Base-by-base conservation (phyloP, 192 early-diverging fungal species). In the Podila clonocystis region DNA sequence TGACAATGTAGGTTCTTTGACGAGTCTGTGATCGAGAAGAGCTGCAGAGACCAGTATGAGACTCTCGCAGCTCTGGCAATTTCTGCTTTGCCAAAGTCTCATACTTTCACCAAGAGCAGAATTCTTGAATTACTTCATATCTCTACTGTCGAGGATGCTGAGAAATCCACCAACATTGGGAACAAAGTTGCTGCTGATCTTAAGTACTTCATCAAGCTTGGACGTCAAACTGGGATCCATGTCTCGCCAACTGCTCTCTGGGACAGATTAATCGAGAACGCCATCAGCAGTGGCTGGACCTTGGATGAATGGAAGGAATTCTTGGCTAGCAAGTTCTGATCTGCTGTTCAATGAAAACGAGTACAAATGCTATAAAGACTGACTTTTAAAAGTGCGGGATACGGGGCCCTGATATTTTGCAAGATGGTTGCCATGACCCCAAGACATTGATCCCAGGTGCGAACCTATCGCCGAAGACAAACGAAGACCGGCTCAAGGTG, bases 211-310 rank as follows among this genome's bases (percentile, higher is more conserved):
- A 88, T 95, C 57, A 86, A 83, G 57, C 49, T 93, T 2, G 90
- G 85, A 3, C 89, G 94, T 62, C 90, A 93, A 45, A 88, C 87
- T 58, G 91, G 90, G 3, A 91, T 95, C 73, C 94, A 95, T 72
- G 91, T 94, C 36, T 90, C 88, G 57, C 94, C 94, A 3, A 94
- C 94, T 5, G 90, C 92, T 4, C 66, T 93, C 3, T 87, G 88
- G 66, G 91, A 95, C 70, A 92, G 93, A 2, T 38, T 89, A 22
- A 73, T 85, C 36, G 90, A 94, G 65, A 88, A 90, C 64, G 55
- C 62, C n/a, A 86, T 94, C 3, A 91, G 90, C 19, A 91, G 89
- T 68, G 79, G 89, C 2, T 95, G 94, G 94, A 75, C 78, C 0
- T 70, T 92, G 29, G 87, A 90, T 2, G 84, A 92, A 71, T 95